phyloP scores from a whole-genome alignment of 2,329 filamentous ascomycete genomes.

The Thermomyces lanuginosus region DNA sequence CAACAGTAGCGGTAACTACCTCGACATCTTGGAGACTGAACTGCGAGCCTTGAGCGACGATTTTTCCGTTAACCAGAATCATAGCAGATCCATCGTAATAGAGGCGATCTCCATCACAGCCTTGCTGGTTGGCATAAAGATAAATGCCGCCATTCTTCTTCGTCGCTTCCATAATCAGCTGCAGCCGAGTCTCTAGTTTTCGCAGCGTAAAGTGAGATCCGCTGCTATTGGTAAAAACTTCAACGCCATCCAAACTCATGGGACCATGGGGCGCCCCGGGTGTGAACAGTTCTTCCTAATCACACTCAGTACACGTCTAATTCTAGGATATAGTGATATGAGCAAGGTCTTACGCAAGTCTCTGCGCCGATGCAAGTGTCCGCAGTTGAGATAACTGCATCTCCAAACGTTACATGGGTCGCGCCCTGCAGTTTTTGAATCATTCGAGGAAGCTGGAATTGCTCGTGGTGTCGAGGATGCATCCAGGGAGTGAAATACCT shows the following conservation, averaged over 20 bases:
- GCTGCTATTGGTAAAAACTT: conserved; percentile 52
- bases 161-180: conserved; percentile 49
- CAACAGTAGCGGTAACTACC: conserved; percentile 46
- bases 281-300: conserved; percentile 48
- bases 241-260: conserved; percentile 50
- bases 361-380: conserved; percentile 41
- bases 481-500: conserved; percentile 45
- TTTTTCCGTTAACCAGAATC: conserved; percentile 41
- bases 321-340: not conserved
- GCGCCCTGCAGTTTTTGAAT: conserved; percentile 41
- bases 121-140: conserved; percentile 37
- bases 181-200: conserved; percentile 47
- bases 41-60: conserved; percentile 14
- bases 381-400: conserved; percentile 43
- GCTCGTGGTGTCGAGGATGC: conserved; percentile 36
- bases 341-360: conserved; percentile 5
- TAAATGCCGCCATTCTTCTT: conserved; percentile 27
- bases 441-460: conserved; percentile 44
- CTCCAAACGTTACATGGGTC: conserved; percentile 45
- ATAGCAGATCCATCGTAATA: conserved; percentile 46
- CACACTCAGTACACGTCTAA: conserved; percentile 30
- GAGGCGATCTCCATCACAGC: conserved; percentile 40
- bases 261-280: conserved; percentile 36
- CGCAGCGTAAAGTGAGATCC: conserved; percentile 34
- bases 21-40: conserved; percentile 37